Conservation (phyloP, 78 protist species). For the Polysphondylium violaceum region DNA sequence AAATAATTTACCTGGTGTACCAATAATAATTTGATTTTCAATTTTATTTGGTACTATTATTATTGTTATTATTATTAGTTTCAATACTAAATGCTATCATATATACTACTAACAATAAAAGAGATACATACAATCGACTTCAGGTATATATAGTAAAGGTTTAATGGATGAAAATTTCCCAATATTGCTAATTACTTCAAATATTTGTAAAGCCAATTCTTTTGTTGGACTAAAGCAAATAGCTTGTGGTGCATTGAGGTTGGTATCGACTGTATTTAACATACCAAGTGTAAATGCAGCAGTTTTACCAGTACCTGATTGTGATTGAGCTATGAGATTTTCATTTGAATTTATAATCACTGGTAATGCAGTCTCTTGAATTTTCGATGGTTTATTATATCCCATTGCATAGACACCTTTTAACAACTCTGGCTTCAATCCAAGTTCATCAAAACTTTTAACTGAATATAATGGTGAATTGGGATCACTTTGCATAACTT, state of each 20-base stretch:
- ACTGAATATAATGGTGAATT: conserved; percentile 78
- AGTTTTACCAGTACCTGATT: conserved; percentile 98
- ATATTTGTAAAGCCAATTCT: conserved; percentile 81
- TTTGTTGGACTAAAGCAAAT: conserved; percentile 84
- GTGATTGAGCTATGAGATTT: conserved; percentile 93
- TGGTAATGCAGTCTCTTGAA: conserved; percentile 88
- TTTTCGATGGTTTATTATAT: conserved; percentile 85
- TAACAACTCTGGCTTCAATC: conserved; percentile 54
- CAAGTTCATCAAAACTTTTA: conserved; percentile 71
- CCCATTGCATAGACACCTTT: conserved; percentile 85
- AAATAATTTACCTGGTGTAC: conserved; percentile 93
- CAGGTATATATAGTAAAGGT: conserved; percentile 41
- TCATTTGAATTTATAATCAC: conserved; percentile 57
- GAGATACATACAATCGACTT: conserved; percentile 1
- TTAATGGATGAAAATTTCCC: conserved; percentile 45
- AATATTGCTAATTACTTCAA: conserved; percentile 29
- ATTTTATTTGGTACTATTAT: background rate
- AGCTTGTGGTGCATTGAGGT: conserved; percentile 54
- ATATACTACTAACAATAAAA: background rate
- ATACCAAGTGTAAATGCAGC: conserved; percentile 92
- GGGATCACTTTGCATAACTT: conserved; percentile 41
- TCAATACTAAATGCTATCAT: too few species aligned
- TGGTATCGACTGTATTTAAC: conserved; percentile 75
- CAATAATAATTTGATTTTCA: conserved; percentile 87
- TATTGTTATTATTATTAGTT: too few species aligned